These are phyloP conservation scores for Cardiospermum halicacabum DNA, from an alignment of 345 rosid genomes.

Conservation along the genomic window DNA sequence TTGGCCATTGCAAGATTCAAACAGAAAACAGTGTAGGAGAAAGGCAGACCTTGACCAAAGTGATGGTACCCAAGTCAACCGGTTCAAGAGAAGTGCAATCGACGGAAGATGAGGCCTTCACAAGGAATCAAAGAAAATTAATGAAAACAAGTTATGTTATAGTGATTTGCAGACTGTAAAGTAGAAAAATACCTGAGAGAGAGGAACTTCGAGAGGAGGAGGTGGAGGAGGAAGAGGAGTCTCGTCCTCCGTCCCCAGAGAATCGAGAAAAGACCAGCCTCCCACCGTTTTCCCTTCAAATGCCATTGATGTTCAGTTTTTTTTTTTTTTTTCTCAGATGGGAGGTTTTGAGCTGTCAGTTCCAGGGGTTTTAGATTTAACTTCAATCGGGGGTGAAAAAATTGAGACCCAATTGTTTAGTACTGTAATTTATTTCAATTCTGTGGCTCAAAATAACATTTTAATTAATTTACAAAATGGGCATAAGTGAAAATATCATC, in stretches of 20 bases:
- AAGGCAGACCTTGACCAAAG: conserved; percentile 60
- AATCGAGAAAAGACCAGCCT: conserved; percentile 49
- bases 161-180: not conserved
- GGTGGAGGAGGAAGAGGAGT: conserved; percentile 47
- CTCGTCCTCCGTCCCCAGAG: conserved; percentile 32
- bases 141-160: not conserved
- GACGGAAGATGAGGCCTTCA: conserved; percentile 48
- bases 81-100: conserved; percentile 45
- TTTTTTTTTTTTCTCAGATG: too few relatives aligned
- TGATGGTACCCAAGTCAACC: conserved; percentile 45
- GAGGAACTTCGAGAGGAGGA: conserved; percentile 67
- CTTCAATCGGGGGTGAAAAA: too few relatives aligned
- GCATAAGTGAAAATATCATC: too few relatives aligned
- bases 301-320: not conserved
- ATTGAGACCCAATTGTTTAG: too few relatives aligned
- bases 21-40: not conserved
- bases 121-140: conserved; percentile 2
- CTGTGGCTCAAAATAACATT: too few relatives aligned
- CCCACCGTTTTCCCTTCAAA: not conserved
- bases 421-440: too few relatives aligned
- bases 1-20: too few relatives aligned
- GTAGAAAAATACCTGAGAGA: conserved; percentile 45
- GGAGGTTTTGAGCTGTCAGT: not conserved
- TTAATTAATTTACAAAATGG: too few relatives aligned
- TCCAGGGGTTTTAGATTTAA: not conserved